Base-by-base conservation (phyloP, 352 stramenopile species). In the Albugo candida region DNA sequence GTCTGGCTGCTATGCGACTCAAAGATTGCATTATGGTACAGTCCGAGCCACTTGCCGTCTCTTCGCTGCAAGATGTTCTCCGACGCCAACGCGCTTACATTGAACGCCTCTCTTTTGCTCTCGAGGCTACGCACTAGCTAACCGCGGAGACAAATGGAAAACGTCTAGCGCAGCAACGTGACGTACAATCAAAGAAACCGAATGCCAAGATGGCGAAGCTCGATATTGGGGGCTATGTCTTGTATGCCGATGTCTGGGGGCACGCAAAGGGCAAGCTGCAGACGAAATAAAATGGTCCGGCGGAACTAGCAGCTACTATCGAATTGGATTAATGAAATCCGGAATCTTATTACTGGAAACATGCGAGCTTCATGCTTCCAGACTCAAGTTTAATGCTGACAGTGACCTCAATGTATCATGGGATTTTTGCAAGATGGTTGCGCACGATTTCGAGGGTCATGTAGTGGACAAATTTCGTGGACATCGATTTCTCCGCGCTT, bases 361-460 rank as follows among this genome's bases (percentile, higher is more conserved):
- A 24, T 8, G 17, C 8, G 3, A 43, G 8, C 3, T 43, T 8
- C 38, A 43, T 43, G 38, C 38, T 3, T 8, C 38, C 3, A 43
- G 38, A 8, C 20, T 43, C 17, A 43, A 43, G 38, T 8, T 8
- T 8, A 10, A 43, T 24, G 38, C 38, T 24, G 38, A 43, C 38
- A 43, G 20, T 24, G 17, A 3, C 8, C 8, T 10, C 17, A 24
- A 43, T 3, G 20, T 43, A 3, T 24, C 11, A 31, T 36, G 21
- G 60, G 2, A 35, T 49, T 14, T 37, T 13, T 2, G 52, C 35
- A 14, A 41, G 44, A 1, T 24, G 59, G 13, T 31, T 31, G 11
- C 41, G 39, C 10, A 43, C 34, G 5, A 52, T 44, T 13, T 17
- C 38, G 12, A 45, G 31, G 12, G 38, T 24, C 38, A 43, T 24